These are phyloP conservation scores for Epichloe elymi DNA, from an alignment of 2,329 filamentous ascomycete genomes.

Conservation along the genomic window DNA sequence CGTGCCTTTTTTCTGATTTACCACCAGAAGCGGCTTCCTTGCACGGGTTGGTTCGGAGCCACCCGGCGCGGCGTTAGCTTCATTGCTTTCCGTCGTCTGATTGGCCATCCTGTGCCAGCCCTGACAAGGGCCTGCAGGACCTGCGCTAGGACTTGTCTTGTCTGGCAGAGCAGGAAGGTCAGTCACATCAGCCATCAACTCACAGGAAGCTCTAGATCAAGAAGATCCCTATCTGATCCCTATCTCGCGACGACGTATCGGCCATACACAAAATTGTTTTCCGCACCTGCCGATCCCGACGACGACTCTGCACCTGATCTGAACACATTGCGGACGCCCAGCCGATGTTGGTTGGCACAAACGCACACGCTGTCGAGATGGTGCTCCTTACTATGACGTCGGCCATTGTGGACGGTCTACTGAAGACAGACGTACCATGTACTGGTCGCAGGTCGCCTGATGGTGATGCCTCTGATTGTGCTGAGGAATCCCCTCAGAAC, in stretches of 20 bases:
- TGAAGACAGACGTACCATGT: constrained; percentile 15
- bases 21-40: neutral
- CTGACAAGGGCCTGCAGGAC: too few relatives aligned
- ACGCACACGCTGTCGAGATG: constrained; percentile 32
- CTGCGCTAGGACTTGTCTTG: too few relatives aligned
- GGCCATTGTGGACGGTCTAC: constrained; percentile 50
- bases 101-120: neutral
- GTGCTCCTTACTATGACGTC: constrained; percentile 67
- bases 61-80: constrained; percentile 1
- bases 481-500: constrained; percentile 9
- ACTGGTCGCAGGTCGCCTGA: constrained; percentile 1
- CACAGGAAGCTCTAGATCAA: too few relatives aligned
- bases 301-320: neutral
- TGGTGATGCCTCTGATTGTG: constrained; percentile 5
- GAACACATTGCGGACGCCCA: neutral
- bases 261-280: too few relatives aligned
- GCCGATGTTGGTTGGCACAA: neutral
- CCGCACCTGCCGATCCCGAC: too few relatives aligned
- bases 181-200: too few relatives aligned
- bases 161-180: too few relatives aligned
- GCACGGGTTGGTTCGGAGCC: constrained; percentile 6
- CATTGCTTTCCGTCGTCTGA: neutral
- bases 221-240: too few relatives aligned
- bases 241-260: too few relatives aligned
- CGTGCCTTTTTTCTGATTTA: neutral